These are phyloP conservation scores for Talaromyces borbonicus DNA, from an alignment of 495 filamentous ascomycete species.

Conservation along the genomic window DNA sequence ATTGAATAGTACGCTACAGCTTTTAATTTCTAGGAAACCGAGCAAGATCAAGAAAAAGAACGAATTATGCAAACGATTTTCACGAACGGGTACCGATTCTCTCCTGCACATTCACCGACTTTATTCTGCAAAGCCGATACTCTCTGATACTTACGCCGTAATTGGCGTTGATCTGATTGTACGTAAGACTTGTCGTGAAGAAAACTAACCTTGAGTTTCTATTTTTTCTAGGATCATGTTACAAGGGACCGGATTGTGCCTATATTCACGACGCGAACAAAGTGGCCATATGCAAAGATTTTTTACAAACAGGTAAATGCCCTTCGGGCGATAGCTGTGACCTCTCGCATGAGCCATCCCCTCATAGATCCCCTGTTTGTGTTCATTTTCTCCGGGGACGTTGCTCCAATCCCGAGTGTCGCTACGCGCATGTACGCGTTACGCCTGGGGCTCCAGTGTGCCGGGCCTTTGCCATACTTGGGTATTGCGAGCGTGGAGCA, in stretches of 20 bases:
- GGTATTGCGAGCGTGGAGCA: slow-evolving; percentile 81
- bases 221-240: slow-evolving; percentile 57
- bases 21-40: slow-evolving; percentile 28
- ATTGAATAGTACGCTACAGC: slow-evolving; percentile 8
- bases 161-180: too few relatives aligned
- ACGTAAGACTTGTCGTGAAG: too few relatives aligned
- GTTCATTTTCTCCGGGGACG: slow-evolving; percentile 84
- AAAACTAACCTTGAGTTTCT: slow-evolving; percentile 7
- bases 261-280: slow-evolving; percentile 80
- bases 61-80: slow-evolving; percentile 81
- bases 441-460: slow-evolving; percentile 77
- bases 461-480: slow-evolving; percentile 70
- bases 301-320: slow-evolving; percentile 72
- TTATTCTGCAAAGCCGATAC: too few relatives aligned
- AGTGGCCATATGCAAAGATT: slow-evolving; percentile 86
- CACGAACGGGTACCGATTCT: slow-evolving; percentile 71
- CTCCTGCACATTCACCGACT: too few relatives aligned
- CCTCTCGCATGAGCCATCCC: slow-evolving; percentile 81
- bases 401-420: slow-evolving; percentile 81
- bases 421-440: slow-evolving; percentile 79
- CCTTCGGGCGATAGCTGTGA: slow-evolving; percentile 74
- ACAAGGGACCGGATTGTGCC: slow-evolving; percentile 68
- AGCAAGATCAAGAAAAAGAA: slow-evolving; percentile 55
- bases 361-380: slow-evolving; percentile 79
- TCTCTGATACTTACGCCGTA: too few relatives aligned